Evolutionary conservation across 2,329 filamentous ascomycete genomes (phyloP), one percentile per base, ranked within the genome.

Genomic region (Chaetomium olivaceum): DNA sequence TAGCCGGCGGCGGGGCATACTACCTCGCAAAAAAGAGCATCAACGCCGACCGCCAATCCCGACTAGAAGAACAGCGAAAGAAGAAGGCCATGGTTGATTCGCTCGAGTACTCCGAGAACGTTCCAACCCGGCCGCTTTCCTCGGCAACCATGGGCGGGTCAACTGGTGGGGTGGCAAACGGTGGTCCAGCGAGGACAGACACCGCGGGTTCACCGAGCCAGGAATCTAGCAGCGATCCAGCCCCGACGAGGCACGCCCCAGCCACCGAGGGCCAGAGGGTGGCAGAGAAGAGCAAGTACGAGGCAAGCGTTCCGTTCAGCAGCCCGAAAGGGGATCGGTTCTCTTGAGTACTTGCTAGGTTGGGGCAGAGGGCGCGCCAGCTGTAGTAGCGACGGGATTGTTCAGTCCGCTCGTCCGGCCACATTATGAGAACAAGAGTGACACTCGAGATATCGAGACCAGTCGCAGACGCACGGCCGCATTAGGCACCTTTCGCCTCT

Each of bases 1-100:
- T 75, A 93, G 92, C 93, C 71, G 95, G 94, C 75, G 95, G 88
- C 70, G 91, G 90, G 69, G 93, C 94, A 74, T 99, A 98, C 83
- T 93, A 91, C 82, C 97, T 97, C 77, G 95, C 95, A 70, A 99
- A 99, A 84, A 86, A 87, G 75, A 89, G 89, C 77, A 96, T 99
- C 85, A 97, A 97, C 76, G 91, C 91, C 72, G 93, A 97, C 79
- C 91, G 94, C 70, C 84, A 86, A 67, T 82, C 87, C 67, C 87
- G 91, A 73, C 86, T 90, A 70, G 85, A 90, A 72, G 88, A 90
- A 67, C 85, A 83, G 65, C 83, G 85, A 63, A 80, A 87, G 72
- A 89, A 90, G 80, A 89, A 85, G 80, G 85, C 84, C 65, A 80
- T 82, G 72, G 80, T 83, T 50, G 79, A 84, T 29, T 81, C 82